Evolutionary conservation across 2,329 filamentous ascomycete species (phyloP), one percentile per base, ranked within the genome.

Genomic region (Colletotrichum filicis): DNA sequence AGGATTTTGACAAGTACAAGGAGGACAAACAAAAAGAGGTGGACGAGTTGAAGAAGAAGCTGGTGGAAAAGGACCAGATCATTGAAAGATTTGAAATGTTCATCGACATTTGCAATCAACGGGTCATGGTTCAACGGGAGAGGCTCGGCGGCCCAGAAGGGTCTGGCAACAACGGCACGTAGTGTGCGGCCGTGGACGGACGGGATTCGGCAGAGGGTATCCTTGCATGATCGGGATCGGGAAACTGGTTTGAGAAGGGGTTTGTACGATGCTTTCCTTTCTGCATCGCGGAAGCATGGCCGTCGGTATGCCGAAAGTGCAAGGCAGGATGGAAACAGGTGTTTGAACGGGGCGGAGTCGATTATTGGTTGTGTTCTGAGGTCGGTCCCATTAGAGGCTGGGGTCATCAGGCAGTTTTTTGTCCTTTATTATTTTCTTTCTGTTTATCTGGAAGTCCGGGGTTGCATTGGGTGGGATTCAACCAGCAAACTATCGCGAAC

Each of bases 71-170:
- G 80, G 89, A 92, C 73, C 86, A 87, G 77, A 86, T 88, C 72
- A 92, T 92, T 68, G 81, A 87, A 74, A 90, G 88, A 78, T 92
- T 92, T 76, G 90, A 92, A 80, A 91, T 91, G 87, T 92, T 92
- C 66, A 92, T 92, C 77, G 91, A 92, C 79, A 91, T 92, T 67
- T 92, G 90, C 79, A 92, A 92, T 76, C 86, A 91, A 79, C 84
- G 91, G 62, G 90, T 92, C 74, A 92, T 92, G 85, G 84, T 91
- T 66, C 89, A 91, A 79, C 83, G 90, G 63, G 87, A 90, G 77
- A 85, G 87, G 74, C 82, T 92, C 16, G 74, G 73, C 4, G 74
- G 71, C 7, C 49, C 65, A 4, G 74, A 75, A 22, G 73, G 73
- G 5, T 56, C 71, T 14, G 58, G 49, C 24, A 67, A 58, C 46